These are phyloP conservation scores for Penicillium sclerotiorum DNA, from an alignment of 2,329 filamentous ascomycete genomes.

Conservation along the genomic window DNA sequence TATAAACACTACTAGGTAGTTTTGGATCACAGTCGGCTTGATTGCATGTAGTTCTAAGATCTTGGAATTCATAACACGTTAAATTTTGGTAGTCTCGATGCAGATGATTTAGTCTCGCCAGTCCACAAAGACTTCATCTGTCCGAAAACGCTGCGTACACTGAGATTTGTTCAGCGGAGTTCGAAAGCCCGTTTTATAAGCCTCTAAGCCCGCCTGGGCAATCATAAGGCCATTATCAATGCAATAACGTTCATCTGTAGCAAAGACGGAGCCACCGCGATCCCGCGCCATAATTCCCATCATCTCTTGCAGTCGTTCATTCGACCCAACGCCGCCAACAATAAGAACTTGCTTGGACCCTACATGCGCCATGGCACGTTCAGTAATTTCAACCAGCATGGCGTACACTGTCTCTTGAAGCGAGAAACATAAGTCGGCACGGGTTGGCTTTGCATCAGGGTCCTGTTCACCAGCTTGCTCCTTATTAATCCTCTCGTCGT, in stretches of 20 bases:
- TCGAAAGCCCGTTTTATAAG: constrained; percentile 76
- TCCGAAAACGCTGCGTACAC: constrained; percentile 81
- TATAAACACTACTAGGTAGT: not conserved
- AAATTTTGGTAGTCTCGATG: constrained; percentile 6
- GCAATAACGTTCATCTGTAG: constrained; percentile 95
- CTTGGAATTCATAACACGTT: constrained; percentile 24
- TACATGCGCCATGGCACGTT: constrained; percentile 97
- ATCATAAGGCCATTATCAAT: constrained; percentile 99
- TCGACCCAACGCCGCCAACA: constrained; percentile 94
- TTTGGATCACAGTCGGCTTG: not conserved
- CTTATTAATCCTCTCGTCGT: constrained; percentile 23
- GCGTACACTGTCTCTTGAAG: constrained; percentile 94
- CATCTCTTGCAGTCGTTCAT: constrained; percentile 94
- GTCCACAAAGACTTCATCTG: constrained; percentile 77
- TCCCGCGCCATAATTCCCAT: constrained; percentile 95
- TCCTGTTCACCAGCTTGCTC: constrained; percentile 28
- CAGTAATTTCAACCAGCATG: constrained; percentile 98
- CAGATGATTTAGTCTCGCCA: constrained; percentile 62
- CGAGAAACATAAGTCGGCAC: constrained; percentile 87
- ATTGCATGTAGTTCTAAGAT: not conserved
- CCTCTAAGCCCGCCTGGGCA: constrained; percentile 88
- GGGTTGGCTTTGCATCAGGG: constrained; percentile 59
- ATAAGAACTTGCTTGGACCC: constrained; percentile 88
- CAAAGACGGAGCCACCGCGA: constrained; percentile 85
- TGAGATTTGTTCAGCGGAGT: constrained; percentile 79